Evolutionary conservation across 305 asterid genomes (phyloP).

Genomic region (Plantago rigida): DNA sequence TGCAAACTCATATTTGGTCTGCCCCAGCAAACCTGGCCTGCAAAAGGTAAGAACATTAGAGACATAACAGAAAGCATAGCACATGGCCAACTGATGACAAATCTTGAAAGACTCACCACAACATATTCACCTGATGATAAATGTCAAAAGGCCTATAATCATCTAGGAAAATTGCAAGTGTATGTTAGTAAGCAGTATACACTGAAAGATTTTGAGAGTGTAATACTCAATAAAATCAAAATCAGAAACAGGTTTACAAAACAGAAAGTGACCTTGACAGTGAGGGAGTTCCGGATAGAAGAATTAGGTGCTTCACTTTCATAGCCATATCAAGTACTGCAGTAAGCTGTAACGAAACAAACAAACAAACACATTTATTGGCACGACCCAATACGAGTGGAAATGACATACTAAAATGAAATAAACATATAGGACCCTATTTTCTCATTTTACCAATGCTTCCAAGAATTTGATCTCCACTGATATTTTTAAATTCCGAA

Average conservation of each 20-base stretch:
- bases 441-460: too few relatives aligned
- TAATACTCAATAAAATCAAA: neutral
- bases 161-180: conserved; percentile 50
- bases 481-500: too few relatives aligned
- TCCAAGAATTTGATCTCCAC: too few relatives aligned
- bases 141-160: conserved; percentile 92
- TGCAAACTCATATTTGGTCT: conserved; percentile 76
- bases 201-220: conserved; percentile 18
- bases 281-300: conserved; percentile 94
- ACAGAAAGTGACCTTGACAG: conserved; percentile 66
- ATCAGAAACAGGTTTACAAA: conserved; percentile 6
- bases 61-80: conserved; percentile 18
- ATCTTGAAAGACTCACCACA: conserved; percentile 59
- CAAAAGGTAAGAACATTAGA: conserved; percentile 27
- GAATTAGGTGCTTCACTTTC: conserved; percentile 75
- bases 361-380: conserved; percentile 12
- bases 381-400: too few relatives aligned
- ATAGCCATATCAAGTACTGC: conserved; percentile 58
- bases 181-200: conserved; percentile 30
- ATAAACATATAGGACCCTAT: too few relatives aligned
- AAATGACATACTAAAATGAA: too few relatives aligned
- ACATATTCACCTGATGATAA: conserved; percentile 82
- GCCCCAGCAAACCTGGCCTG: conserved; percentile 96
- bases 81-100: conserved; percentile 21
- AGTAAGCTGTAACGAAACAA: conserved; percentile 41